Conservation (phyloP, 257 asterid species). For the Plantago major region DNA sequence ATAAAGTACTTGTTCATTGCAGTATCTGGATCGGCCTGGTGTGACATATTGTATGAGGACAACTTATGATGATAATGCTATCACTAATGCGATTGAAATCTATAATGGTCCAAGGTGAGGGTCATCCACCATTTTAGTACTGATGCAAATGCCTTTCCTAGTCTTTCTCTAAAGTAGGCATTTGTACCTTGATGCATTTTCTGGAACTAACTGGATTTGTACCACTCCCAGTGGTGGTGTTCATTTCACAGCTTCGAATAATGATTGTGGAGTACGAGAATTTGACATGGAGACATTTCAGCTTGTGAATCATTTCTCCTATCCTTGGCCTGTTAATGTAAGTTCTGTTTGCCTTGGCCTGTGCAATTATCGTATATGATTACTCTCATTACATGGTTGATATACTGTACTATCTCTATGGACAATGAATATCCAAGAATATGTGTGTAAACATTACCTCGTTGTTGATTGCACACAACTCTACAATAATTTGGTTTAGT, state of each 20-base stretch:
- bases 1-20: constrained; percentile 21
- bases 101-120: constrained; percentile 40
- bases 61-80: constrained; percentile 60
- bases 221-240: constrained; percentile 37
- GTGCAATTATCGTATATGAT: no score
- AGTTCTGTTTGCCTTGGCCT: constrained; percentile 14
- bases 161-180: constrained; percentile 4
- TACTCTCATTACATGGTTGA: not conserved
- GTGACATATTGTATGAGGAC: constrained; percentile 61
- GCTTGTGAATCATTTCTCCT: constrained; percentile 44
- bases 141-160: not conserved
- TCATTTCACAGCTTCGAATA: constrained; percentile 43
- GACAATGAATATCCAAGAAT: not conserved
- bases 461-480: not conserved
- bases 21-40: constrained; percentile 63
- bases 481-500: not conserved
- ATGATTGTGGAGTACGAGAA: constrained; percentile 45
- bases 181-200: not conserved
- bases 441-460: not conserved
- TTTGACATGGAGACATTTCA: constrained; percentile 50
- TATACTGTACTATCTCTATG: not conserved
- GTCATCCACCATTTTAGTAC: constrained; percentile 8
- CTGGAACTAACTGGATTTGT: constrained; percentile 16
- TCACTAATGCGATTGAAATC: constrained; percentile 48
- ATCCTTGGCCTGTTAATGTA: constrained; percentile 52